phyloP scores from a whole-genome alignment of 306 rosid species.

The Elaeagnus macrophylla region DNA sequence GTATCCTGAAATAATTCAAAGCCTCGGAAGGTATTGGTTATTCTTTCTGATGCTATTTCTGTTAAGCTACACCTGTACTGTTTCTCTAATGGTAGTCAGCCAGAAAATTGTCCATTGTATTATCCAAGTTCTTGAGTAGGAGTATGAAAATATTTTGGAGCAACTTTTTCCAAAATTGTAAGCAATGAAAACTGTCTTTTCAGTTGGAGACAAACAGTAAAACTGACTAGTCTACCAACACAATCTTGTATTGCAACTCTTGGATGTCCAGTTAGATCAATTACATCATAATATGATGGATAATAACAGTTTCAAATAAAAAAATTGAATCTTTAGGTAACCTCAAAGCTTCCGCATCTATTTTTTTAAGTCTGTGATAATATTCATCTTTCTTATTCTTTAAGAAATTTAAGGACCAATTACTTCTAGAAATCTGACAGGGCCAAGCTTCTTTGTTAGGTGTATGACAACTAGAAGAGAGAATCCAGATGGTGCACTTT shows the following conservation, averaged over 20 bases:
- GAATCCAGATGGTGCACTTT: conserved; percentile 71
- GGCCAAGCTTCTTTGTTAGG: conserved; percentile 33
- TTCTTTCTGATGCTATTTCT: conserved; percentile 16
- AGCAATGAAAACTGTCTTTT: background rate
- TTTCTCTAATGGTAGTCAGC: conserved; percentile 4
- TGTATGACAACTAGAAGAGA: conserved; percentile 98
- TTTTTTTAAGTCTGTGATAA: too few relatives aligned
- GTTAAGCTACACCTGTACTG: conserved; percentile 10
- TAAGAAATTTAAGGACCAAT: background rate
- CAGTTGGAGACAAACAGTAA: too few relatives aligned
- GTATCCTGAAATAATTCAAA: conserved; percentile 87
- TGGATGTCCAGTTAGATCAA: too few relatives aligned
- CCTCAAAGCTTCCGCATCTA: too few relatives aligned
- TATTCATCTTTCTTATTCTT: background rate
- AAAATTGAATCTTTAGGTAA: too few relatives aligned
- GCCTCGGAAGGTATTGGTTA: conserved; percentile 76
- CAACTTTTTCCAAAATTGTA: background rate
- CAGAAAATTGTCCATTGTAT: background rate
- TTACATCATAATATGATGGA: too few relatives aligned
- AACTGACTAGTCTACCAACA: too few relatives aligned
- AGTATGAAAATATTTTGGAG: background rate
- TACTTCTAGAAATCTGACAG: conserved; percentile 8
- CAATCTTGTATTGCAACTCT: too few relatives aligned
- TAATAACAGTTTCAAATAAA: background rate
- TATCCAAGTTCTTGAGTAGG: background rate